Conservation (phyloP, 345 rosid species). For the Boechera divaricarpa region DNA sequence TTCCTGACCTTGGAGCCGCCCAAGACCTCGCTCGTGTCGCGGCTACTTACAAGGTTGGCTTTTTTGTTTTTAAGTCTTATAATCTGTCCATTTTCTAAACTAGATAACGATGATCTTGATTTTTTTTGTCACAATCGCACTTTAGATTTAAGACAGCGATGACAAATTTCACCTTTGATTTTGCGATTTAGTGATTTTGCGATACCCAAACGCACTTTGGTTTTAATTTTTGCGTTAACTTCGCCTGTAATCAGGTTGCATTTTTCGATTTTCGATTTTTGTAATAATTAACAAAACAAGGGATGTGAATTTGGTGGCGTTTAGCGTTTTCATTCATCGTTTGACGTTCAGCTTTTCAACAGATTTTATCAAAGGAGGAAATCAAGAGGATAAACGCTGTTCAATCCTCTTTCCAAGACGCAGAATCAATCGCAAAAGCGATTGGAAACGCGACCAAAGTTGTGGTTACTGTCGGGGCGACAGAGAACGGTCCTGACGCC, state of each 20-base stretch:
- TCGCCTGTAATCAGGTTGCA: background rate
- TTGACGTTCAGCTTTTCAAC: conserved; percentile 28
- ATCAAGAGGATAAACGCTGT: conserved; percentile 86
- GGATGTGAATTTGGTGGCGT: background rate
- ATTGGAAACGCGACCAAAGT: conserved; percentile 95
- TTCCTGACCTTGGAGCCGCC: conserved; percentile 78
- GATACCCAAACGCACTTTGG: background rate
- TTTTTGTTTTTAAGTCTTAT: background rate
- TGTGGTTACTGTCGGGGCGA: conserved; percentile 74
- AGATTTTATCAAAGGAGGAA: conserved; percentile 87
- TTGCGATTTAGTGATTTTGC: background rate
- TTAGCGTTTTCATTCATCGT: conserved; percentile 21
- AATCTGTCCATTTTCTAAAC: conserved; percentile 12
- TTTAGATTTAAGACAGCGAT: background rate
- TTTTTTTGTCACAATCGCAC: background rate
- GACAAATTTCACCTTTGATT: background rate
- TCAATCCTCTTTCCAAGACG: conserved; percentile 66
- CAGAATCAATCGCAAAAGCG: conserved; percentile 91
- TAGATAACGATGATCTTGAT: background rate
- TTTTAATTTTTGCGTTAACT: background rate
- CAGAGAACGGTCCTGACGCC: conserved; percentile 72
- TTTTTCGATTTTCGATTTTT: too few relatives aligned
- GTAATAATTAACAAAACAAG: background rate
- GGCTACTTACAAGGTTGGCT: conserved; percentile 70
- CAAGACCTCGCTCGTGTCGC: conserved; percentile 94